Conservation (phyloP, 1,284 basidiomycete genomes). For the Ustilago shanxiensis region DNA sequence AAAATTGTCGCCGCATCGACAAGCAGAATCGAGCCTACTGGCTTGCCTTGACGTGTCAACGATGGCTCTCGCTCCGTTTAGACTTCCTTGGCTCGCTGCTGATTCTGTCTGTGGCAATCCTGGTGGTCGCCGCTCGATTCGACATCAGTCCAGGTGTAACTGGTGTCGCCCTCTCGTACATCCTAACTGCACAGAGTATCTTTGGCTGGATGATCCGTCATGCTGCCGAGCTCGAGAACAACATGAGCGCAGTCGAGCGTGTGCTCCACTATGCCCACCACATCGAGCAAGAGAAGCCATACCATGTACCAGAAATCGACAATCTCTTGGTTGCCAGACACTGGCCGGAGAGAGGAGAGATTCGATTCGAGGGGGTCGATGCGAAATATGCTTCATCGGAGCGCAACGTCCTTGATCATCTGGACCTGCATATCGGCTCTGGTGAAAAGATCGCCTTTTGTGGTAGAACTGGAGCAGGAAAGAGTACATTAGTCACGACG, state of each 20-base stretch:
- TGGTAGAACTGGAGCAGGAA: conserved; percentile 61
- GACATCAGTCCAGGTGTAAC: conserved; percentile 83
- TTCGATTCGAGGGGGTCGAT: conserved; percentile 72
- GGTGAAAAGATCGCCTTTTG: conserved; percentile 62
- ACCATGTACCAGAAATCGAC: conserved; percentile 67
- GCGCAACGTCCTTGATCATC: conserved; percentile 75
- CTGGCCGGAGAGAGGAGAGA: conserved; percentile 62
- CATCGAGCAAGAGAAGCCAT: conserved; percentile 31
- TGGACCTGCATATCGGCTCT: conserved; percentile 72
- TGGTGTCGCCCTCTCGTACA: conserved; percentile 82
- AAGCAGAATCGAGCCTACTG: conserved; percentile 53
- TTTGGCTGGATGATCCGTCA: conserved; percentile 88
- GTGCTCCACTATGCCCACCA: conserved; percentile 78
- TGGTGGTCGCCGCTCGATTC: conserved; percentile 81
- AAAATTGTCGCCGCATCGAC: conserved; percentile 41
- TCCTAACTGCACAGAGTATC: conserved; percentile 75
- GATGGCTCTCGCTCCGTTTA: conserved; percentile 76
- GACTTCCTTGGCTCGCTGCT: conserved; percentile 85
- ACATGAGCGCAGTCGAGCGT: conserved; percentile 85
- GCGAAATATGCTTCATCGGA: conserved; percentile 75
- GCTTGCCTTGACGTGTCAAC: conserved; percentile 46
- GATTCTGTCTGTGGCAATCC: conserved; percentile 77
- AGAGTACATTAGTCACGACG: conserved; percentile 42
- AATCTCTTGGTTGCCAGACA: conserved; percentile 55
- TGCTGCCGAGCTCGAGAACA: conserved; percentile 56